These are phyloP conservation scores for Lactarius sp. DNA, from an alignment of 768 basidiomycete genomes.

Conservation along the genomic window DNA sequence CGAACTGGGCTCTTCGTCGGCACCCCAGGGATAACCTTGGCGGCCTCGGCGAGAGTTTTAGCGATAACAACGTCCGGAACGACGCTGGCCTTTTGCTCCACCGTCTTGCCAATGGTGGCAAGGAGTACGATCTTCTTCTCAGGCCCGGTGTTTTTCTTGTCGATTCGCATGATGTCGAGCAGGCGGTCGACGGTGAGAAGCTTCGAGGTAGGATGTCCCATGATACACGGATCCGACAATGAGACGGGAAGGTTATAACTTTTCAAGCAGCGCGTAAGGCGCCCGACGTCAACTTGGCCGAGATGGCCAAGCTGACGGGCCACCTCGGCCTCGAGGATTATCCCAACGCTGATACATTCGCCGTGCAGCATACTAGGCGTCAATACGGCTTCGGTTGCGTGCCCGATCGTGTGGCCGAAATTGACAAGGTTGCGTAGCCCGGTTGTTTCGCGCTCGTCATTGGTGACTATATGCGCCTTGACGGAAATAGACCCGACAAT, in stretches of 20 bases:
- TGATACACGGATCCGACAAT: conserved; percentile 71
- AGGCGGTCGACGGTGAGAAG: conserved; percentile 74
- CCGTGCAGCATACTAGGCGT: conserved; percentile 94
- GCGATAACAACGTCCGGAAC: conserved; percentile 78
- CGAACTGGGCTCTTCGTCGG: conserved; percentile 47
- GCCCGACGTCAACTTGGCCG: conserved; percentile 87
- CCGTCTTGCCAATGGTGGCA: conserved; percentile 84
- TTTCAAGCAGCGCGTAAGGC: conserved; percentile 81
- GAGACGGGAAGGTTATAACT: conserved; percentile 89
- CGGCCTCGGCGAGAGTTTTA: conserved; percentile 77
- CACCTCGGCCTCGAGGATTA: conserved; percentile 95
- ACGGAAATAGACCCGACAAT: conserved; percentile 92
- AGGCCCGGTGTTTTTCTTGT: conserved; percentile 95
- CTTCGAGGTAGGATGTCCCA: conserved; percentile 62
- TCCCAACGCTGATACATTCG: conserved; percentile 92
- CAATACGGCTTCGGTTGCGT: conserved; percentile 95
- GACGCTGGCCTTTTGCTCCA: conserved; percentile 85
- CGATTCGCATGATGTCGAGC: conserved; percentile 82
- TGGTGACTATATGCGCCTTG: conserved; percentile 94
- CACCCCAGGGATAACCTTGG: conserved; percentile 62
- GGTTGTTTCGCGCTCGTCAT: conserved; percentile 88
- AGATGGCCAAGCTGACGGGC: conserved; percentile 85
- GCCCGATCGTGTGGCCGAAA: conserved; percentile 97
- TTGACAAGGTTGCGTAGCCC: conserved; percentile 98
- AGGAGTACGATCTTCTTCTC: conserved; percentile 94